Conservation (phyloP, 768 basidiomycete genomes). For the Kondoa malvinella region DNA sequence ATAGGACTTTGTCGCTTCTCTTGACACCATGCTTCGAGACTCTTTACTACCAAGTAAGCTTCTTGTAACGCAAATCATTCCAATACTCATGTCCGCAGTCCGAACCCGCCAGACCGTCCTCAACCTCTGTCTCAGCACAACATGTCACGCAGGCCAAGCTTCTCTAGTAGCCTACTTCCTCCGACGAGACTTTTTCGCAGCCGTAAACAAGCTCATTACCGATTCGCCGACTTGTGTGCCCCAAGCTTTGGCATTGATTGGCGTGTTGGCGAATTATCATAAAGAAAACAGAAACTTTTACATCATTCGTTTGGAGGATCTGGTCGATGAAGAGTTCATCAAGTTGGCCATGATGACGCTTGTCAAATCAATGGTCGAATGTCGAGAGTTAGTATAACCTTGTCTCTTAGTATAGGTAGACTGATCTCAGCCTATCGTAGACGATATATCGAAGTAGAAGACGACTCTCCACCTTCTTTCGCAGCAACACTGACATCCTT, state of each 20-base stretch:
- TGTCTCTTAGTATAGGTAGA: neutral
- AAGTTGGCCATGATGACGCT: neutral
- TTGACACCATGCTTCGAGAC: conserved; percentile 21
- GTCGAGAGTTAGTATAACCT: conserved; percentile 10
- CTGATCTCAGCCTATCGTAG: neutral
- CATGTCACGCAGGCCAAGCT: neutral
- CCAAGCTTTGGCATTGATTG: conserved; percentile 21
- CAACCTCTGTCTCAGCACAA: neutral
- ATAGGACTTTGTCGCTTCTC: conserved; percentile 22
- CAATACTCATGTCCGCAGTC: neutral
- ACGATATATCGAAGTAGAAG: conserved; percentile 17
- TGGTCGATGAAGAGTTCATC: conserved; percentile 26
- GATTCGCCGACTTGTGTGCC: conserved; percentile 13
- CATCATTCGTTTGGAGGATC: conserved; percentile 24
- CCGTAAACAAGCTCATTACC: conserved; percentile 18
- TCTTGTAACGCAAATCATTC: too few species aligned
- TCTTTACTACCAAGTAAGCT: too few species aligned
- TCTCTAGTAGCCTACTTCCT: conserved; percentile 23
- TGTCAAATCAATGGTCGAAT: neutral
- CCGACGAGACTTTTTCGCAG: conserved; percentile 26
- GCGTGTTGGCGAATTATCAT: conserved; percentile 22
- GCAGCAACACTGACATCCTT: conserved; percentile 20
- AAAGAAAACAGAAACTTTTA: conserved; percentile 25
- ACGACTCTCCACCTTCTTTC: conserved; percentile 22
- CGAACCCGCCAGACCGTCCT: neutral